Evolutionary conservation across 768 basidiomycete genomes (phyloP).

Genomic region (Russula sp.): DNA sequence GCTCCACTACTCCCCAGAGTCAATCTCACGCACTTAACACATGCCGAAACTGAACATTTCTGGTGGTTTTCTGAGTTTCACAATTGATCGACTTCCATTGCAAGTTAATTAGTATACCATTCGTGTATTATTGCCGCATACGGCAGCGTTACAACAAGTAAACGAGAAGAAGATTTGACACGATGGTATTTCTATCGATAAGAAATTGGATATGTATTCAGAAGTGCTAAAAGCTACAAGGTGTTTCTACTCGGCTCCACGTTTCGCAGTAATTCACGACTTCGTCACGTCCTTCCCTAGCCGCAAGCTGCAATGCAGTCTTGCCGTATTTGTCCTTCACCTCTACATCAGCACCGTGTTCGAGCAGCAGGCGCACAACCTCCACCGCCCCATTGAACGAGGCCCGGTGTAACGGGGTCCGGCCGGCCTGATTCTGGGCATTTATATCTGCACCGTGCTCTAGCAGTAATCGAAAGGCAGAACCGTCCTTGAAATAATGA

Average conservation of each 20-base stretch:
- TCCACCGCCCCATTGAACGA: background rate
- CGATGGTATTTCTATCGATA: too few relatives aligned
- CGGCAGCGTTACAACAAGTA: too few relatives aligned
- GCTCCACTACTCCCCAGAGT: conserved; percentile 13
- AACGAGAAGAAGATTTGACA: too few relatives aligned
- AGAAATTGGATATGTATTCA: too few relatives aligned
- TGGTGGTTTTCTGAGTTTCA: too few relatives aligned
- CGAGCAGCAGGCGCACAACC: background rate
- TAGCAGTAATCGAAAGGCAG: background rate
- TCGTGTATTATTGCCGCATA: too few relatives aligned
- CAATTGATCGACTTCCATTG: too few relatives aligned
- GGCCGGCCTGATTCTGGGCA: background rate
- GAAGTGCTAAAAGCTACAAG: too few relatives aligned
- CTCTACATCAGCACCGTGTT: background rate
- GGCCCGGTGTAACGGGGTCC: background rate
- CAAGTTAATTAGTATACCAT: too few relatives aligned
- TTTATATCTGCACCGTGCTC: background rate
- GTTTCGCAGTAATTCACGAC: background rate
- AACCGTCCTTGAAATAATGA: background rate
- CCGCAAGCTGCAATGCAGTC: background rate
- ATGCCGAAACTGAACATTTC: too few relatives aligned
- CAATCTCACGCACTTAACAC: too few relatives aligned
- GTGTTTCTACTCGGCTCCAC: background rate
- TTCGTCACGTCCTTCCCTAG: background rate
- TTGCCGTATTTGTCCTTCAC: background rate